These are phyloP conservation scores for Chrysoporthe cubensis DNA, from an alignment of 2,329 filamentous ascomycete species.

Conservation along the genomic window DNA sequence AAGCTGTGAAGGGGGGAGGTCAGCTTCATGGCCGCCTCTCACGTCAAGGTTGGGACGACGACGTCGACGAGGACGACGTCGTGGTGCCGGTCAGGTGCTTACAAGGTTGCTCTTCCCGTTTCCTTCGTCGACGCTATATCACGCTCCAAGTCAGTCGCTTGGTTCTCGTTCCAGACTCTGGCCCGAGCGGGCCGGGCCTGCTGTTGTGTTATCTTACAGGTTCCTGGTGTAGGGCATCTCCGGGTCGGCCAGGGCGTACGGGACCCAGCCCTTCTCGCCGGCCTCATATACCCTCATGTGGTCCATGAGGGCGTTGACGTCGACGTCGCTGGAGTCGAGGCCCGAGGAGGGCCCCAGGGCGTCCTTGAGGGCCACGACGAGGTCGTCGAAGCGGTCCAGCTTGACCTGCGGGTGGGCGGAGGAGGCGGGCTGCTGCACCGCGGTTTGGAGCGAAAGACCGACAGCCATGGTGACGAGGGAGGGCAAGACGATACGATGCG, in stretches of 20 bases:
- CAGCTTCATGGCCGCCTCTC: slow-evolving; percentile 19
- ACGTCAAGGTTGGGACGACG: not conserved
- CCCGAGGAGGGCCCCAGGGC: slow-evolving; percentile 81
- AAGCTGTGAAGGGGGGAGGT: slow-evolving; percentile 56
- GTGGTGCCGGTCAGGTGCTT: slow-evolving; percentile 31
- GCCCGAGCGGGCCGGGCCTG: not conserved
- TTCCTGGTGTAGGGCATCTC: slow-evolving; percentile 81
- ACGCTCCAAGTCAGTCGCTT: slow-evolving; percentile 5
- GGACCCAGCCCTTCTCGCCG: slow-evolving; percentile 69
- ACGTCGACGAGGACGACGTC: not conserved
- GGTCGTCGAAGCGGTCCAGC: slow-evolving; percentile 61
- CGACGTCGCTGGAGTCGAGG: slow-evolving; percentile 79
- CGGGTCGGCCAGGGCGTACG: slow-evolving; percentile 74
- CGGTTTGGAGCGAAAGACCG: slow-evolving; percentile 27
- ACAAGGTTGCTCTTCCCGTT: slow-evolving; percentile 67
- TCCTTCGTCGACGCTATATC: slow-evolving; percentile 71
- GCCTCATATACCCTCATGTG: slow-evolving; percentile 79
- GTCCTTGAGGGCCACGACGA: slow-evolving; percentile 74
- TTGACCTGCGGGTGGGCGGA: slow-evolving; percentile 3
- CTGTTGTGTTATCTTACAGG: slow-evolving; percentile 44
- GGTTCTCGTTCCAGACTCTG: not conserved
- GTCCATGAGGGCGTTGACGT: slow-evolving; percentile 70
- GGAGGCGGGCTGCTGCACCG: slow-evolving; percentile 6
- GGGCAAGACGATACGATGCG: slow-evolving; percentile 9
- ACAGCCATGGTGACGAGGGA: slow-evolving; percentile 34